phyloP scores from a whole-genome alignment of 495 filamentous ascomycete species.

The Aspergillus campestris region DNA sequence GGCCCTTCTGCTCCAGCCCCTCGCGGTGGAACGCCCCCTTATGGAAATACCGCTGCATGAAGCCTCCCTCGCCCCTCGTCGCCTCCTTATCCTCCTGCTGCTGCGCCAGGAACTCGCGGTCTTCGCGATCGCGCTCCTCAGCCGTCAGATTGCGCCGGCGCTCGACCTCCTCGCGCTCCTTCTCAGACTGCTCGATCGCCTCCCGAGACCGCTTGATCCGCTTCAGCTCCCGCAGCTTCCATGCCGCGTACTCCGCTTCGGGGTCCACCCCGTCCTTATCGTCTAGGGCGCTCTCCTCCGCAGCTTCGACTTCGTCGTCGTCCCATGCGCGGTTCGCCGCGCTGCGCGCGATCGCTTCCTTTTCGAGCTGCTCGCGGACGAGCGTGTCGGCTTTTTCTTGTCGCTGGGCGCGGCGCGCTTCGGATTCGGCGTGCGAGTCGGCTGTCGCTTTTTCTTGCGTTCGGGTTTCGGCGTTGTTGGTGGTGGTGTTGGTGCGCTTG shows the following conservation, averaged over 20 bases:
- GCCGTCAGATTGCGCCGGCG: slow-evolving; percentile 77
- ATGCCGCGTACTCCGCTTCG: slow-evolving; percentile 82
- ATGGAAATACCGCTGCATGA: slow-evolving; percentile 95
- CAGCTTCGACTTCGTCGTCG: slow-evolving; percentile 58
- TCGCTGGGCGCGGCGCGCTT: slow-evolving; percentile 44
- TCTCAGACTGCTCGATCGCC: slow-evolving; percentile 74
- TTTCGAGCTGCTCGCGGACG: slow-evolving; percentile 81
- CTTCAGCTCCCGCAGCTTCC: slow-evolving; percentile 88
- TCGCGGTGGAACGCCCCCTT: slow-evolving; percentile 93
- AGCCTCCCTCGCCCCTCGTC: slow-evolving; percentile 71
- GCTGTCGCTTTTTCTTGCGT: slow-evolving; percentile 32
- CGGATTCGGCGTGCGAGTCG: slow-evolving; percentile 45
- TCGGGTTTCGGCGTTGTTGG: slow-evolving; percentile 6
- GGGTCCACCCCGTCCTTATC: slow-evolving; percentile 81
- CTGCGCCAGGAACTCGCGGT: slow-evolving; percentile 62
- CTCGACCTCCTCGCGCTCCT: slow-evolving; percentile 84
- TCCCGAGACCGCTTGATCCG: slow-evolving; percentile 79
- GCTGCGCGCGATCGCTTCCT: slow-evolving; percentile 64
- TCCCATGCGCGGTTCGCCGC: slow-evolving; percentile 79
- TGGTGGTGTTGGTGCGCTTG: slow-evolving; percentile 43
- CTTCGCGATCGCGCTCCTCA: slow-evolving; percentile 81
- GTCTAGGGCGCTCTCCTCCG: slow-evolving; percentile 62
- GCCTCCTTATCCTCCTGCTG: slow-evolving; percentile 84
- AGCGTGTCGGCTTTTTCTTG: slow-evolving; percentile 65
- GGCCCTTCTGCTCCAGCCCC: slow-evolving; percentile 60